These are phyloP conservation scores for Colletotrichum sp. DNA, from an alignment of 2,329 filamentous ascomycete species.

Conservation along the genomic window DNA sequence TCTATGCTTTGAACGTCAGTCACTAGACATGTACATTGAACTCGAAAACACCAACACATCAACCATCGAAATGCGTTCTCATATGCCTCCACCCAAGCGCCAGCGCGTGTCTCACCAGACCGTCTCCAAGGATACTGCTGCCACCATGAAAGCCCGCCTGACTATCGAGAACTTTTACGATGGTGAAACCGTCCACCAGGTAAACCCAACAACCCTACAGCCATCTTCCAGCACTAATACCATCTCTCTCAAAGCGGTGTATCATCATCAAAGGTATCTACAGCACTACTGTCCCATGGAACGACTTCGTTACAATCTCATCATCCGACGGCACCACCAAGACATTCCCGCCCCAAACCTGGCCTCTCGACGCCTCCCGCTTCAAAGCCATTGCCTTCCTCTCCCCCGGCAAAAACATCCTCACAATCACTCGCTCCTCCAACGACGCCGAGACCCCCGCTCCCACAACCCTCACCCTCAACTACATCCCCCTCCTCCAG, in stretches of 20 bases:
- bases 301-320: background rate
- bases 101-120: background rate
- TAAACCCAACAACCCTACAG: background rate
- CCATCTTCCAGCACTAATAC: background rate
- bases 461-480: constrained; percentile 19
- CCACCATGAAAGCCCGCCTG: background rate
- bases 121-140: background rate
- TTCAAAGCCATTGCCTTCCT: constrained; percentile 10
- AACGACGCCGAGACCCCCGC: background rate
- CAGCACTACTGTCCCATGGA: background rate
- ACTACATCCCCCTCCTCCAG: constrained; percentile 61
- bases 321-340: background rate
- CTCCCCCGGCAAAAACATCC: background rate
- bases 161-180: background rate
- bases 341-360: constrained; percentile 9
- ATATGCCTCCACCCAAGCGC: background rate
- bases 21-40: background rate
- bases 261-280: constrained; percentile 6
- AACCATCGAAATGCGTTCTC: background rate
- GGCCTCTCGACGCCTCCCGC: background rate
- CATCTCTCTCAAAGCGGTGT: background rate
- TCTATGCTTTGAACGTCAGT: background rate
- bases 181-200: constrained; percentile 4
- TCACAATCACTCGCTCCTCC: background rate
- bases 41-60: background rate